Base-by-base conservation (phyloP, 768 basidiomycete genomes). In the Hericium erinaceus region DNA sequence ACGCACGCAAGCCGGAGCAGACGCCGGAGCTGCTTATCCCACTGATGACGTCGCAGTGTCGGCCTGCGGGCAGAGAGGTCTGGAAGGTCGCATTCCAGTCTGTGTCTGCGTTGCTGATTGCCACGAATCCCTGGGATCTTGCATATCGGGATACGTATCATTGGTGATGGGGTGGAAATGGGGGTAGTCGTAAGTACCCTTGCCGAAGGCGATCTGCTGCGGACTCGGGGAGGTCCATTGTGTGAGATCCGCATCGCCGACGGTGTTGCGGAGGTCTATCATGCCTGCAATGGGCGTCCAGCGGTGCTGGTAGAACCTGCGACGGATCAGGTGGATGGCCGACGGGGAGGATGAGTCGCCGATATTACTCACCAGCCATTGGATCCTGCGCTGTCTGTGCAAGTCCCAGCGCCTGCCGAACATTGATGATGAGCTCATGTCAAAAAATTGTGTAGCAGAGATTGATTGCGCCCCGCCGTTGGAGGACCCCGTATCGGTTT, bases 11-110 rank as follows among this genome's bases (percentile, higher is more conserved):
- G 0, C 83, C 84, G 0, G 78, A 74, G 66, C 86, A 88, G 1
- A 63, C 55, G 1, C 77, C 77, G 1, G 58, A 60, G 0, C 67
- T 67, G 28, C 67, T 72, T 37, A 62, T 66, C 10, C 84, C 84
- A 52, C 74, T 77, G 38, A 85, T 72, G 18, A 86, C 81, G 66
- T 89, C 81, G 68, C 86, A 87, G 62, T 87, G 87, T 4, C 69
- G 66, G 0, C 83, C 85, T 22, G 69, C 76, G 0, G 84, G 76
- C 9, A 87, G 69, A 0, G 79, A 77, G 0, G 85, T 87, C 16
- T 69, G 65, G 66, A 87, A 86, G 0, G 78, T 79, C 0, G 75
- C 55, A 8, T 60, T 79, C 85, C 86, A 87, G 0, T 69, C 62
- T 4, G 72, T 71, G 58, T 83, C 80, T 5, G 68, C 77, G 59